Evolutionary conservation across 2,329 filamentous ascomycete species (phyloP), one percentile per base, ranked within the genome.

Genomic region (Aspergillus pseudoglaucus): DNA sequence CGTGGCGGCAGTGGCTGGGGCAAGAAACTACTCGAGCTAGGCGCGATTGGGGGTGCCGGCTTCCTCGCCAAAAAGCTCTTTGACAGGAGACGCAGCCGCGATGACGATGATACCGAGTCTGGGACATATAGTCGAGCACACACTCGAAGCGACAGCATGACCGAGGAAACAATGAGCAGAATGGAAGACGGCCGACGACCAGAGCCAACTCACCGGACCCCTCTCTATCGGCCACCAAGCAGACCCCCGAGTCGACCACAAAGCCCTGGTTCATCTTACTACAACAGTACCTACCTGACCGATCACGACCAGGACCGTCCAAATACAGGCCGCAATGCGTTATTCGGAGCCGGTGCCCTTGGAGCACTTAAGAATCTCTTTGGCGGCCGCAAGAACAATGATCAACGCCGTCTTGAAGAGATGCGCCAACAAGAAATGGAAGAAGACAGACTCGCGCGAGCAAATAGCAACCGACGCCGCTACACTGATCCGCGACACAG

Each of bases 291-390:
- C 20, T 73, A 69, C 47, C 57, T 62, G 32, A 69, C 70, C 1
- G 64, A 67, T 10, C 73, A 73, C 6, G 69, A 75, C 47, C 68
- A 71, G 46, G 62, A 59, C 58, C 47, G 70, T 46, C 66, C 71
- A 10, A 76, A 78, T 52, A 75, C 75, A 1, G 66, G 75, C n/a
- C 77, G 75, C 18, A 81, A 84, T 44, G 82, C 79, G 7, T 75
- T 83, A 2, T 67, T 88, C 22, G 85, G 85, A 2, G 72, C 85
- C 30, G 86, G 85, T 7, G 87, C 84, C 72, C 70, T 90, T 42
- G 79, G 80, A 6, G 69, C 71, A 4, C 46, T 75, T 27, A 68
- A 68, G 39, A 84, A 79, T 69, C 80, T 81, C 63, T 76, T 86
- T 64, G 80, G 78, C 55, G 75, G 82, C 65, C 69, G 81, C 56